Conservation (phyloP, 495 filamentous ascomycete species). For the Lophium mytilinum region DNA sequence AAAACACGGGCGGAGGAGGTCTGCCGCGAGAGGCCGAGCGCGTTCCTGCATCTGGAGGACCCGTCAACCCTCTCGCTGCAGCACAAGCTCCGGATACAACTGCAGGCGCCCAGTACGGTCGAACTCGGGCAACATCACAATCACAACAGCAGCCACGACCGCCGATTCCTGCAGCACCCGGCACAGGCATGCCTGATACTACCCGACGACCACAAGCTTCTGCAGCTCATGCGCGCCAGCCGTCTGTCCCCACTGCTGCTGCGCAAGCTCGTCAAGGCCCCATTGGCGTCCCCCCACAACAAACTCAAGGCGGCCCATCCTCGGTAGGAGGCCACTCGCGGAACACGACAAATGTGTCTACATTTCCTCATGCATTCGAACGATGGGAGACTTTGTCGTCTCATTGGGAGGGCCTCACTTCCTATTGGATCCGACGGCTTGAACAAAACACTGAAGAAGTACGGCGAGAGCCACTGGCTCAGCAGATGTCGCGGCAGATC, state of each 20-base stretch:
- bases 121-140: constrained; percentile 21
- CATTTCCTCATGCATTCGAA: constrained; percentile 95
- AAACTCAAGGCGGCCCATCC: constrained; percentile 9
- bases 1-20: constrained; percentile 2
- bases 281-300: not conserved
- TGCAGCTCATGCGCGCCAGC: constrained; percentile 14
- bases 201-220: constrained; percentile 18
- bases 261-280: constrained; percentile 9
- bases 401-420: constrained; percentile 95
- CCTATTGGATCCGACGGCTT: constrained; percentile 90
- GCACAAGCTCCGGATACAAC: constrained; percentile 12
- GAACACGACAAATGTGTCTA: constrained; percentile 30
- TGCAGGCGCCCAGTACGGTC: constrained; percentile 12
- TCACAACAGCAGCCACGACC: constrained; percentile 28
- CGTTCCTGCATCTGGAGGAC: constrained; percentile 6
- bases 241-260: constrained; percentile 8
- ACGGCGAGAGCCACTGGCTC: constrained; percentile 67
- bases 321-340: constrained; percentile 9
- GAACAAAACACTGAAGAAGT: constrained; percentile 84
- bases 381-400: constrained; percentile 94
- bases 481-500: constrained; percentile 86
- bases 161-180: constrained; percentile 16
- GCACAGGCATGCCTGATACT: constrained; percentile 14
- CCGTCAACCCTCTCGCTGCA: constrained; percentile 7
- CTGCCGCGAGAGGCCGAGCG: constrained; percentile 15